phyloP scores from a whole-genome alignment of 2,329 filamentous ascomycete species.

The Aspergillus uvarum region DNA sequence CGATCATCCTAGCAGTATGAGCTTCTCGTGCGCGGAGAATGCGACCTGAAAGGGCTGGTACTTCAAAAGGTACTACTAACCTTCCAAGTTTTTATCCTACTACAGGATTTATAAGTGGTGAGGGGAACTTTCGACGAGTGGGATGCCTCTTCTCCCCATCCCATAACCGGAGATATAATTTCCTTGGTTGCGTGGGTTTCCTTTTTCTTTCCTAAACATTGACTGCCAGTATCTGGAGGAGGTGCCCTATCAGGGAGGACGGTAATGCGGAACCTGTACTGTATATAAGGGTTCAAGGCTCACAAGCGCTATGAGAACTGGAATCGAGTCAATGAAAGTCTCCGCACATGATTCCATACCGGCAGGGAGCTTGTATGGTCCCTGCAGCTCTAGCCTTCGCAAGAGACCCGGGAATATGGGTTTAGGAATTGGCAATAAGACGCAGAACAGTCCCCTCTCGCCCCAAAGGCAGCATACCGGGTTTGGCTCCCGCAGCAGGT shows the following conservation, averaged over 20 bases:
- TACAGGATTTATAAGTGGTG: too few species aligned
- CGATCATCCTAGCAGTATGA: conserved; percentile 30
- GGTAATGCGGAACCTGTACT: background rate
- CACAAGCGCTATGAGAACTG: background rate
- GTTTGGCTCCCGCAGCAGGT: background rate
- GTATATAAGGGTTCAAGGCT: background rate
- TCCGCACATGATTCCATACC: background rate
- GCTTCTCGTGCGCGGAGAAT: conserved; percentile 36
- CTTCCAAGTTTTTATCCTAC: background rate
- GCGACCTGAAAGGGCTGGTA: conserved; percentile 12
- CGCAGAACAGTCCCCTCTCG: too few species aligned
- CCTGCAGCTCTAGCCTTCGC: too few species aligned
- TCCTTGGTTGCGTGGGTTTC: too few species aligned
- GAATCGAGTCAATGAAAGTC: background rate
- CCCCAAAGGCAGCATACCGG: background rate
- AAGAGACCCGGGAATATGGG: too few species aligned
- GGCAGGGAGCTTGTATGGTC: background rate
- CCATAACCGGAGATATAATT: too few species aligned
- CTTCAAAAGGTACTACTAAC: background rate
- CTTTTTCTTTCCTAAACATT: too few species aligned
- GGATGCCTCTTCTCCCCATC: background rate
- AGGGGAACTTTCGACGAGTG: too few species aligned
- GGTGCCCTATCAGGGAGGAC: background rate
- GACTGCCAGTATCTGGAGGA: too few species aligned
- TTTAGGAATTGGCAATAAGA: too few species aligned